A percentile compares a stretch with the other conserved stretches of the same genome.
phyloP scores from a whole-genome alignment of 202 grass and related monocot species.

The Setaria italica region DNA sequence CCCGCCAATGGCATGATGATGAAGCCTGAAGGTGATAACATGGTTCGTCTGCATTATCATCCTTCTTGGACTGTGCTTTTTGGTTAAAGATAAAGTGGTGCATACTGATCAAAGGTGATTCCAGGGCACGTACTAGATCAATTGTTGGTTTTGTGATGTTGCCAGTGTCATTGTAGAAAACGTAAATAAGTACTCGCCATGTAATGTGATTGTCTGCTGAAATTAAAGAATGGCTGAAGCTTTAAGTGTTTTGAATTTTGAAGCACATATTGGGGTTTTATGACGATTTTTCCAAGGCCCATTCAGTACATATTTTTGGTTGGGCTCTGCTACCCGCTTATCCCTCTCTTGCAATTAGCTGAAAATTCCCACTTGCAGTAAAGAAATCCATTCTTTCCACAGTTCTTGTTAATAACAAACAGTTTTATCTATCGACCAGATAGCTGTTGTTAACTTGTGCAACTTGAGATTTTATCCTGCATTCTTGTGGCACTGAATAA shows the following conservation, averaged over 20 bases:
- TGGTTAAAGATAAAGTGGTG: neutral
- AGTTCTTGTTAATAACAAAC: neutral
- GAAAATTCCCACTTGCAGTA: neutral
- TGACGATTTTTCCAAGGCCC: neutral
- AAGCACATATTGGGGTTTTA: neutral
- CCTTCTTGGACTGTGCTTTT: neutral
- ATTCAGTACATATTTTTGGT: neutral
- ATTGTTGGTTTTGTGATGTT: neutral
- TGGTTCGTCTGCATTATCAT: neutral
- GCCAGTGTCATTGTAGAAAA: neutral
- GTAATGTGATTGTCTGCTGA: neutral
- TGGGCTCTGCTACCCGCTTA: neutral
- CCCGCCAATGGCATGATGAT: neutral
- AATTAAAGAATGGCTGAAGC: neutral
- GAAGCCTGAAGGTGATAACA: neutral
- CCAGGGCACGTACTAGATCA: neutral
- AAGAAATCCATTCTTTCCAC: neutral
- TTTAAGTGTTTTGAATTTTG: neutral
- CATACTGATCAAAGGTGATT: neutral
- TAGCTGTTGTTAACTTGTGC: neutral
- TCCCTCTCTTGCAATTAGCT: neutral
- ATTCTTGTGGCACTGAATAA: neutral
- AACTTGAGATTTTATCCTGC: neutral
- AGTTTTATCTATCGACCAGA: neutral
- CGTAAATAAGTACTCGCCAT: neutral